Evolutionary conservation across 78 protist species (phyloP), one percentile per base, ranked within the genome.

Genomic region (Tieghemostelium lacteum): DNA sequence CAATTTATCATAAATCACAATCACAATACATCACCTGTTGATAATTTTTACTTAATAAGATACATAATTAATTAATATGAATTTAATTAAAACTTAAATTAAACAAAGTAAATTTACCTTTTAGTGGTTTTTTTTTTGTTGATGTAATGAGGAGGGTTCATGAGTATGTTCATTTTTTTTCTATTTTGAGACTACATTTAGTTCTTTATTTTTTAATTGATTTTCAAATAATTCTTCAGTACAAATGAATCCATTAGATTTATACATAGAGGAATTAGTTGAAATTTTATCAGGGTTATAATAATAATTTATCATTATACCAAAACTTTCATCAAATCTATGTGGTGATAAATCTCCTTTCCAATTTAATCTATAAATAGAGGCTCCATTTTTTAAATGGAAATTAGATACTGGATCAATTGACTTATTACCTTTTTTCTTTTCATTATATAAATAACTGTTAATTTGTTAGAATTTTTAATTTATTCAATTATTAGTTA

Each of bases 341-440:
- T 83, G 63, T 20, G 54, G 42, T 8, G 91, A 83, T 26, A 6
- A 6, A 58, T 83, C 91, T 29, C 77, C 91, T 26, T 58, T 6
- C 91, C 91, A 83, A 70, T 83, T 83, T 22, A 83, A 60, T 83
- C 91, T 66, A 58, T 83, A 83, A 20, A 83, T 49, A 7, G 70
- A 58, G 3, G 91, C 91, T 34, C 91, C 91, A 83, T 83, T 83
- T 29, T 83, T 83, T 45, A 83, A 60, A 58, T 83, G 91, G n/a
- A 83, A 83, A 58, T 83, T 83, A 69, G 78, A 83, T 29, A 83
- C 91, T 60, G 91, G 91, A 22, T 83, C 91, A 42, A 69, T 33
- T 29, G 66, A 58, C 57, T 71, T 78, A 31, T 69, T 69, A 57
- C 34, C 31, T 73, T 69, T 83, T 42, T 45, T 70, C 39, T 83